Percentiles rank a stretch among this genome's conserved stretches.
Conservation (phyloP, 306 rosid genomes). For the Erythrophleum fordii region DNA sequence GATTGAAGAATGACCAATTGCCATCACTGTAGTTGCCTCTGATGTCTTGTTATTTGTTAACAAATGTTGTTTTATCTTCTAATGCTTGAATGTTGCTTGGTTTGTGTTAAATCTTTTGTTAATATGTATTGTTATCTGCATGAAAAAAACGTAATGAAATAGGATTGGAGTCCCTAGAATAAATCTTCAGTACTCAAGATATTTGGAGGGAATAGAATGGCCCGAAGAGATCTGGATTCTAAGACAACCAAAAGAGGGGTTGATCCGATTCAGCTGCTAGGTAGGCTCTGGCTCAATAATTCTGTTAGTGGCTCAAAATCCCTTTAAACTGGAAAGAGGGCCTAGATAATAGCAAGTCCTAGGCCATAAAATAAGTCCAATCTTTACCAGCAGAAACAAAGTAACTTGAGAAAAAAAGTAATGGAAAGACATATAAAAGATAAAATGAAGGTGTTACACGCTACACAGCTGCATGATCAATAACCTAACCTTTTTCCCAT, state of each 20-base stretch:
- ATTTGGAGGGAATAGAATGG: background rate
- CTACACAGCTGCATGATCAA: background rate
- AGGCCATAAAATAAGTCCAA: background rate
- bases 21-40: conserved; percentile 5
- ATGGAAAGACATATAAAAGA: background rate
- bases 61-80: background rate
- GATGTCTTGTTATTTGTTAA: background rate
- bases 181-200: background rate
- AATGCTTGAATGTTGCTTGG: conserved; percentile 22
- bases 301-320: background rate
- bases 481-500: background rate
- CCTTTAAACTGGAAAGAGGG: background rate
- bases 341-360: background rate
- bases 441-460: background rate
- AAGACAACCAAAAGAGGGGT: background rate
- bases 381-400: background rate
- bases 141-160: background rate
- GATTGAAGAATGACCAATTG: background rate
- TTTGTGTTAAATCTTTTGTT: background rate
- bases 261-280: background rate
- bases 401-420: background rate
- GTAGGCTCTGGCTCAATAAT: background rate
- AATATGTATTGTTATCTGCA: background rate
- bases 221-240: conserved; percentile 3
- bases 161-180: conserved; percentile 6